These are phyloP conservation scores for Apiotrichum laibachii DNA, from an alignment of 1,284 basidiomycete genomes.

Conservation along the genomic window DNA sequence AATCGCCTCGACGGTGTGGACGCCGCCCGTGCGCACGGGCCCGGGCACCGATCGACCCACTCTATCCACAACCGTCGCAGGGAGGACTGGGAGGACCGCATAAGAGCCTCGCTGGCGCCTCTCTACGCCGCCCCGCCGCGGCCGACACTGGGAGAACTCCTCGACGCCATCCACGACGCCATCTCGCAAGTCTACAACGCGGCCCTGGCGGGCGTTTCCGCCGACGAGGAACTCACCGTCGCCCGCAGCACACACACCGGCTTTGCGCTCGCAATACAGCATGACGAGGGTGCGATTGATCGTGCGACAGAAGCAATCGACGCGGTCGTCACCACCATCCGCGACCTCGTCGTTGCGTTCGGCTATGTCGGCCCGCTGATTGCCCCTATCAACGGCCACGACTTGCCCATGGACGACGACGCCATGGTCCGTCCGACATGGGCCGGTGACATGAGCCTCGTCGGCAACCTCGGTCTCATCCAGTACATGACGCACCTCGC, in stretches of 20 bases:
- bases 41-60: background rate
- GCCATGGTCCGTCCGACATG: conserved; percentile 37
- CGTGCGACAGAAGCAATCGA: conserved; percentile 20
- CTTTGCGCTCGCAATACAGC: conserved; percentile 27
- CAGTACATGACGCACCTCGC: conserved; percentile 34
- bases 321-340: conserved; percentile 29
- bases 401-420: conserved; percentile 21
- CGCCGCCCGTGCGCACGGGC: conserved; percentile 9
- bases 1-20: background rate
- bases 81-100: conserved; percentile 21
- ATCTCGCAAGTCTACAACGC: conserved; percentile 43
- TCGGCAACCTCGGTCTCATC: conserved; percentile 40
- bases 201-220: conserved; percentile 38
- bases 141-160: conserved; percentile 28
- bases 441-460: conserved; percentile 38
- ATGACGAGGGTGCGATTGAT: conserved; percentile 38
- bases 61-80: conserved; percentile 2
- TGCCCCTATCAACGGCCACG: conserved; percentile 12
- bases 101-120: conserved; percentile 22
- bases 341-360: conserved; percentile 36
- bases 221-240: conserved; percentile 40
- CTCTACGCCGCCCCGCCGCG: conserved; percentile 10
- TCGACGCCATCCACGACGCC: conserved; percentile 36
- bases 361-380: conserved; percentile 48
- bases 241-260: conserved; percentile 30